phyloP scores from a whole-genome alignment of 1,284 basidiomycete genomes.

The Puccinia hordei region DNA sequence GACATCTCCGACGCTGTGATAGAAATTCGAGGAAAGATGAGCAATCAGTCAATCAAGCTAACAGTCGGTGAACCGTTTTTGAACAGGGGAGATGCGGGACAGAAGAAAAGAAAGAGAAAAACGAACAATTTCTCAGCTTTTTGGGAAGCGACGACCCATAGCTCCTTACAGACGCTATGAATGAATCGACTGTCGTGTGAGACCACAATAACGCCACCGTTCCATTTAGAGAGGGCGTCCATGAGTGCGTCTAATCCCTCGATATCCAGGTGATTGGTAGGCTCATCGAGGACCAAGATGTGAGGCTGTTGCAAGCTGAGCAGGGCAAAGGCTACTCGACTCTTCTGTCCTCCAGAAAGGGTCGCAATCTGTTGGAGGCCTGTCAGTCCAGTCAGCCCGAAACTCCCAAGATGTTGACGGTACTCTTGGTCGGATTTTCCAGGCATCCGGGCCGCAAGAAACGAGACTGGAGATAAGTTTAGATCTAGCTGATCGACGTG shows the following conservation, averaged over 20 bases:
- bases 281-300: constrained; percentile 83
- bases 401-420: constrained; percentile 89
- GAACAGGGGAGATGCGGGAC: neutral
- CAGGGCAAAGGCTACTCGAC: constrained; percentile 91
- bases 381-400: constrained; percentile 96
- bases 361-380: constrained; percentile 74
- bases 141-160: constrained; percentile 50
- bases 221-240: constrained; percentile 81
- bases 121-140: constrained; percentile 51
- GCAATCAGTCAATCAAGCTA: neutral
- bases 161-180: constrained; percentile 58
- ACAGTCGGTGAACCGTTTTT: neutral
- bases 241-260: constrained; percentile 90
- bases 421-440: constrained; percentile 97
- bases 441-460: constrained; percentile 86
- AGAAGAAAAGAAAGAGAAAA: constrained; percentile 2
- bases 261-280: constrained; percentile 81
- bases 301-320: constrained; percentile 85
- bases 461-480: constrained; percentile 83
- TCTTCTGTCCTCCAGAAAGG: constrained; percentile 85
- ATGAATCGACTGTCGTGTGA: constrained; percentile 72
- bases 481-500: constrained; percentile 91
- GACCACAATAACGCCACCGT: constrained; percentile 89
- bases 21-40: constrained; percentile 9
- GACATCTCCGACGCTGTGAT: constrained; percentile 39